These are phyloP conservation scores for Peronosclerospora sorghi DNA, from an alignment of 352 stramenopile species.

Conservation along the genomic window DNA sequence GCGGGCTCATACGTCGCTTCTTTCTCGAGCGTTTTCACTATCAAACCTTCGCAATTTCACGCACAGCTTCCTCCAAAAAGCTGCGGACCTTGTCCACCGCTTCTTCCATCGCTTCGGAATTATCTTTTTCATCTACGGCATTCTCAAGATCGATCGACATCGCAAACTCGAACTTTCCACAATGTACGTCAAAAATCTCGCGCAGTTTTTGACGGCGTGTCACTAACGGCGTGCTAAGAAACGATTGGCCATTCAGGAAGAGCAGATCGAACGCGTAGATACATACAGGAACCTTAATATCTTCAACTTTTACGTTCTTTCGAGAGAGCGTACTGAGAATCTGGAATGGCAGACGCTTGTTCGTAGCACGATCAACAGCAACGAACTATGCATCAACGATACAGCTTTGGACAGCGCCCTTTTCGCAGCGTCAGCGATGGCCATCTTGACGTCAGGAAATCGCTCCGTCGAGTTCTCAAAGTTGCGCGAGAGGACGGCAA, in stretches of 20 bases:
- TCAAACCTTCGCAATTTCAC: constrained; percentile 93
- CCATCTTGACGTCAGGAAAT: too few relatives aligned
- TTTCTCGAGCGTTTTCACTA: constrained; percentile 98
- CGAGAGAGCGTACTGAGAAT: too few relatives aligned
- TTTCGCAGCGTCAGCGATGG: too few relatives aligned
- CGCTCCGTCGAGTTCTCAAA: too few relatives aligned
- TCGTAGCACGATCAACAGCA: too few relatives aligned
- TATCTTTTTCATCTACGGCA: constrained; percentile 64
- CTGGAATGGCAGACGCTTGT: too few relatives aligned
- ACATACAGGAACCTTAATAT: too few relatives aligned
- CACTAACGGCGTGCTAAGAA: constrained; percentile 84
- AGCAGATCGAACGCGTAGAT: constrained; percentile 99
- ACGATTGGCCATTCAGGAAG: constrained; percentile 93
- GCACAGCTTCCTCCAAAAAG: constrained; percentile 93
- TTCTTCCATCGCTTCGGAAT: constrained; percentile 83
- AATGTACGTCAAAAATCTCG: constrained; percentile 88
- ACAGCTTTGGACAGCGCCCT: too few relatives aligned
- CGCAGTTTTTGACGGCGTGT: constrained; percentile 88
- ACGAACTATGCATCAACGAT: too few relatives aligned
- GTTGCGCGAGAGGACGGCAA: too few relatives aligned
- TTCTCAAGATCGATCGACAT: constrained; percentile 84
- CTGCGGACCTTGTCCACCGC: constrained; percentile 69
- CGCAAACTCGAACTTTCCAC: constrained; percentile 93
- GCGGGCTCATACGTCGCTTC: constrained; percentile 96
- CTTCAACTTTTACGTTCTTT: too few relatives aligned